Conservation (phyloP, 2,329 filamentous ascomycete genomes). For the Venturia aucupariae region DNA sequence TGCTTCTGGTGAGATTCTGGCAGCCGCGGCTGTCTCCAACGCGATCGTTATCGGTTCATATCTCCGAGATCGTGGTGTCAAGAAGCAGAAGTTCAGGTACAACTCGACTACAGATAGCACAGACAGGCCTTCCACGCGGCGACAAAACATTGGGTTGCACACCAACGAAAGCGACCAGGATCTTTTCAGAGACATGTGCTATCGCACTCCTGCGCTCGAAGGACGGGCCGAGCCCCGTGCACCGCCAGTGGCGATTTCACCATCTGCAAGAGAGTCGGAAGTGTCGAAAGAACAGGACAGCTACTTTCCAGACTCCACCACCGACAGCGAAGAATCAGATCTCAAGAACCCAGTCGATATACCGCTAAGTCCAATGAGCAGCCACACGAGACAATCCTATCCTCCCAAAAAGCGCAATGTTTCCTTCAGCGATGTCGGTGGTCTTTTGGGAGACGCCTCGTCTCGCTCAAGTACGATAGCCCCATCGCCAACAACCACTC, state of each 20-base stretch:
- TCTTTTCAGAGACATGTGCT: constrained; percentile 69
- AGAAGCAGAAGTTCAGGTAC: constrained; percentile 69
- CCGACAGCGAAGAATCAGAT: constrained; percentile 21
- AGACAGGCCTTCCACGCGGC: constrained; percentile 47
- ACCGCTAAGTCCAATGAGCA: constrained; percentile 26
- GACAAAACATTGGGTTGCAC: constrained; percentile 53
- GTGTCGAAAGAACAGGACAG: constrained; percentile 19
- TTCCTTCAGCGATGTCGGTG: constrained; percentile 80
- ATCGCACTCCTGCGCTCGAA: constrained; percentile 49
- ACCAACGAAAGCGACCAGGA: constrained; percentile 90
- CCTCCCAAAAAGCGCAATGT: constrained; percentile 47
- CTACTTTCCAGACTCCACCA: constrained; percentile 24
- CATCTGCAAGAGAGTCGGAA: constrained; percentile 14
- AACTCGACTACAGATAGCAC: constrained; percentile 43
- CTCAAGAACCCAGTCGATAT: constrained; percentile 21
- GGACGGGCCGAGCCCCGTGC: constrained; percentile 34
- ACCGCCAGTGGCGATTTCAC: constrained; percentile 20
- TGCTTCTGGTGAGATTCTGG: constrained; percentile 83
- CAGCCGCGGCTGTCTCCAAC: constrained; percentile 80
- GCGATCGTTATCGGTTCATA: constrained; percentile 86
- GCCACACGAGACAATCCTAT: constrained; percentile 28
- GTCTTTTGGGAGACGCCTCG: constrained; percentile 51
- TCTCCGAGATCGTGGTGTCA: constrained; percentile 78
- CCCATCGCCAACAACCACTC: constrained; percentile 6
- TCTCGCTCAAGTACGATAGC: constrained; percentile 11